Evolutionary conservation across 495 filamentous ascomycete genomes (phyloP).

Genomic region (Penicillium simplicissimum): DNA sequence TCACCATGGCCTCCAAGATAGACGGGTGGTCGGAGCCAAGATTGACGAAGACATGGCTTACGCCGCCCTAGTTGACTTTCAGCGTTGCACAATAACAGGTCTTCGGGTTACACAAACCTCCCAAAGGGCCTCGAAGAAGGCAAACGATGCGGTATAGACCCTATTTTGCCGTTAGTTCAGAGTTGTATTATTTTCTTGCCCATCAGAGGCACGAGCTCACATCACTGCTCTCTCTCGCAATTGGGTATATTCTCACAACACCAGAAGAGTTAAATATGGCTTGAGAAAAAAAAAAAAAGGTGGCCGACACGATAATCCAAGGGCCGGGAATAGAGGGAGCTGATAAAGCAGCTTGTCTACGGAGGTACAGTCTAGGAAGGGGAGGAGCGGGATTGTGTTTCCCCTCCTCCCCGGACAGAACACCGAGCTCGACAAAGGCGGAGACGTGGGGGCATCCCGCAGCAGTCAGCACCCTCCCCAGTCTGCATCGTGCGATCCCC

Average conservation of each 20-base stretch:
- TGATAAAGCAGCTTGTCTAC: constrained; percentile 10
- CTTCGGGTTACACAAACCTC: constrained; percentile 43
- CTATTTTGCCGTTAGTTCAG: constrained; percentile 25
- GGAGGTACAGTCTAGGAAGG: background rate
- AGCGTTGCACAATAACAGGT: constrained; percentile 3
- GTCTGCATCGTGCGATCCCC: background rate
- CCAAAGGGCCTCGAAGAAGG: constrained; percentile 95
- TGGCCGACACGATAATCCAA: background rate
- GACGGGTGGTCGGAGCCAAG: constrained; percentile 91
- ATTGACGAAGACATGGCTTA: constrained; percentile 91
- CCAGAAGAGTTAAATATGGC: background rate
- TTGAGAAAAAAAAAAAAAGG: background rate
- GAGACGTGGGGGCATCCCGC: constrained; percentile 20
- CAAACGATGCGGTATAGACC: constrained; percentile 73
- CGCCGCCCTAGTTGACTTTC: constrained; percentile 61
- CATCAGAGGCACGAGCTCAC: constrained; percentile 1
- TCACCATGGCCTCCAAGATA: constrained; percentile 96
- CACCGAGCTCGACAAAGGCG: constrained; percentile 11
- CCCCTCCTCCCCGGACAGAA: constrained; percentile 13
- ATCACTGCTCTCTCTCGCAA: constrained; percentile 7
- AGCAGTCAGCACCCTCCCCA: background rate
- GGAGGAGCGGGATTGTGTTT: constrained; percentile 1
- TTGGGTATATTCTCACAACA: background rate
- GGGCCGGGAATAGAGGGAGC: background rate
- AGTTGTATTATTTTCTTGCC: background rate